Percentiles rank a stretch among this genome's conserved stretches.
Evolutionary conservation across 73 alveolate genomes (phyloP).

Genomic region (Durusdinium trenchii): DNA sequence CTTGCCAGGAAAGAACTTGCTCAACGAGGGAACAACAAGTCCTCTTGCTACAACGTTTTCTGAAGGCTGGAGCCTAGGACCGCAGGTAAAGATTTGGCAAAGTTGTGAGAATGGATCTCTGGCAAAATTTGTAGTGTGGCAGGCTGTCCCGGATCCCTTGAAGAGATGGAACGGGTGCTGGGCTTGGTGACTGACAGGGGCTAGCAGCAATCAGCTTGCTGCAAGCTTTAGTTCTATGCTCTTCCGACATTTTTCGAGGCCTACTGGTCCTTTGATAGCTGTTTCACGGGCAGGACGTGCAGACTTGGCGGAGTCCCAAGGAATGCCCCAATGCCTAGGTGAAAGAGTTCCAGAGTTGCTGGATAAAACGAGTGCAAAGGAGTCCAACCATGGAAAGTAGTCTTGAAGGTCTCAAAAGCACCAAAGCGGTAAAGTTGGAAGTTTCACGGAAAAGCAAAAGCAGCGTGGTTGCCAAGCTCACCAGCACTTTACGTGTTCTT

Average conservation of each 20-base stretch:
- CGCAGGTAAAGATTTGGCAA: too few species aligned
- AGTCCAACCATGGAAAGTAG: too few species aligned
- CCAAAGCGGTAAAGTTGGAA: too few species aligned
- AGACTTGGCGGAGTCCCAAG: not conserved
- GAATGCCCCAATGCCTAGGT: not conserved
- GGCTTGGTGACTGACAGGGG: not conserved
- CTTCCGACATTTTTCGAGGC: not conserved
- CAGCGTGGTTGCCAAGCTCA: too few species aligned
- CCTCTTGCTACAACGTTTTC: conserved; percentile 53
- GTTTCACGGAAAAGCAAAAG: too few species aligned
- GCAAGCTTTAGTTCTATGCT: not conserved
- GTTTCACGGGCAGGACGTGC: conserved; percentile 48
- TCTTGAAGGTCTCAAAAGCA: too few species aligned
- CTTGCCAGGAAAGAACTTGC: conserved; percentile 3
- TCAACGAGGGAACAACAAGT: conserved; percentile 41
- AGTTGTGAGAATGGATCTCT: too few species aligned
- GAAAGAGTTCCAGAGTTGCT: too few species aligned
- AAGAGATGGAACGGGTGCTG: conserved; percentile 25
- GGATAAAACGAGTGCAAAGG: too few species aligned
- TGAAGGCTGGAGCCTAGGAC: conserved; percentile 1
- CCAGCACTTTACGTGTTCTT: too few species aligned
- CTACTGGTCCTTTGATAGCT: not conserved
- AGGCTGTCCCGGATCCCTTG: conserved; percentile 60
- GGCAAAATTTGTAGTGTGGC: too few species aligned
- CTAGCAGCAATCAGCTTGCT: not conserved